Percentiles rank a stretch among this genome's conserved stretches.
These are phyloP conservation scores for Cerrena zonata DNA, from an alignment of 1,284 basidiomycete species.

Conservation along the genomic window DNA sequence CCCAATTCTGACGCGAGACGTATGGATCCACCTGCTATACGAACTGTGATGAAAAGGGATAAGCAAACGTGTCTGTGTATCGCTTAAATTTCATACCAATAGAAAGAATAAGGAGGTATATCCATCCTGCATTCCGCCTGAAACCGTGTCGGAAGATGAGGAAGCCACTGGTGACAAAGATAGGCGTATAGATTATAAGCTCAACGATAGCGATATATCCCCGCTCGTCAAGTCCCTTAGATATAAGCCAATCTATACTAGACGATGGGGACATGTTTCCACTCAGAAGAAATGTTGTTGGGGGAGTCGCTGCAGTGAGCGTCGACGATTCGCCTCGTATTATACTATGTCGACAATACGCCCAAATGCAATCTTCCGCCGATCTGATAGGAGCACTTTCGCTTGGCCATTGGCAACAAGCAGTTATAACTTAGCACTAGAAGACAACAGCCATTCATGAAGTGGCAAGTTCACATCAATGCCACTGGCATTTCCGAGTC, in stretches of 20 bases:
- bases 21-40: constrained; percentile 50
- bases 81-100: constrained; percentile 12
- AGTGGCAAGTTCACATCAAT: no score
- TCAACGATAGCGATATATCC: constrained; percentile 17
- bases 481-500: no score
- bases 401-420: no score
- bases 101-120: constrained; percentile 43
- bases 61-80: constrained; percentile 5
- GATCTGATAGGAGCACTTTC: neutral
- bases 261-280: neutral
- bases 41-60: constrained; percentile 40
- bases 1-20: constrained; percentile 45
- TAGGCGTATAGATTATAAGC: constrained; percentile 42
- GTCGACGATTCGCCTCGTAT: no score
- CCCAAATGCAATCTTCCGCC: no score
- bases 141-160: constrained; percentile 49
- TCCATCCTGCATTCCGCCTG: constrained; percentile 52
- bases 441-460: no score
- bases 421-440: no score
- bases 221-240: constrained; percentile 7
- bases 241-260: neutral
- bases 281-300: neutral
- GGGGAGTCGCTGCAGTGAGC: no score
- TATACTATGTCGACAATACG: no score
- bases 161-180: constrained; percentile 39